phyloP scores from a whole-genome alignment of 768 basidiomycete genomes.

The Pulveroboletus sp. region DNA sequence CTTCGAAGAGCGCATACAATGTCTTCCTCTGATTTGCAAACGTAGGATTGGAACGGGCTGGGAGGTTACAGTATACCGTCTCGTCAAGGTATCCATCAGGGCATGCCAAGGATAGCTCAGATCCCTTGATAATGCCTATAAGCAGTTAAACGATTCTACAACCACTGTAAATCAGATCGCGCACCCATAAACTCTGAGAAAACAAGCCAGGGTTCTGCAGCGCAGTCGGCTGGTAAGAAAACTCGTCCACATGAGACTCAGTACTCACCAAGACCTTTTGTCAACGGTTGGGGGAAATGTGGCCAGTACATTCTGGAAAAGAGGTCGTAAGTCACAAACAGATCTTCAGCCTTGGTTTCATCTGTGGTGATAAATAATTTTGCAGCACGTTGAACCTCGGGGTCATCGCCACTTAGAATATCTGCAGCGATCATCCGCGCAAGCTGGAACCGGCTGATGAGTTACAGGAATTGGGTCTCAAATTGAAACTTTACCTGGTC shows the following conservation, averaged over 20 bases:
- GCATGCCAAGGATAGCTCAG: conserved; percentile 45
- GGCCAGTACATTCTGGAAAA: conserved; percentile 60
- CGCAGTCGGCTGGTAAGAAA: neutral
- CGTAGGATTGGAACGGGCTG: conserved; percentile 49
- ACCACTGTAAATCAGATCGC: conserved; percentile 1
- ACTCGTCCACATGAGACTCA: neutral
- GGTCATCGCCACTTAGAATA: conserved; percentile 8
- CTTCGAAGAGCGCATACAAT: conserved; percentile 53
- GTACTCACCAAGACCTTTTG: conserved; percentile 50
- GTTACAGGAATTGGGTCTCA: neutral
- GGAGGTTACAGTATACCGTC: conserved; percentile 44
- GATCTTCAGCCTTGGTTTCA: conserved; percentile 18
- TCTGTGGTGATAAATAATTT: conserved; percentile 14
- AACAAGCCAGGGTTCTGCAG: conserved; percentile 56
- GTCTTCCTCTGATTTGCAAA: conserved; percentile 49
- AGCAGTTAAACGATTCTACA: neutral
- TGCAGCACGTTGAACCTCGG: conserved; percentile 1
- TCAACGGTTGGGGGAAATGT: conserved; percentile 49
- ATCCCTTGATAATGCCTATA: conserved; percentile 64
- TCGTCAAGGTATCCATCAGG: conserved; percentile 41
- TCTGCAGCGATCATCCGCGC: conserved; percentile 27
- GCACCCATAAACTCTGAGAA: conserved; percentile 68
- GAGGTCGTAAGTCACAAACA: conserved; percentile 41
- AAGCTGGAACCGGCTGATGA: conserved; percentile 14
- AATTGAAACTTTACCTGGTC: conserved; percentile 44